Base-by-base conservation (phyloP, 768 basidiomycete species). In the Naganishia randhawae region DNA sequence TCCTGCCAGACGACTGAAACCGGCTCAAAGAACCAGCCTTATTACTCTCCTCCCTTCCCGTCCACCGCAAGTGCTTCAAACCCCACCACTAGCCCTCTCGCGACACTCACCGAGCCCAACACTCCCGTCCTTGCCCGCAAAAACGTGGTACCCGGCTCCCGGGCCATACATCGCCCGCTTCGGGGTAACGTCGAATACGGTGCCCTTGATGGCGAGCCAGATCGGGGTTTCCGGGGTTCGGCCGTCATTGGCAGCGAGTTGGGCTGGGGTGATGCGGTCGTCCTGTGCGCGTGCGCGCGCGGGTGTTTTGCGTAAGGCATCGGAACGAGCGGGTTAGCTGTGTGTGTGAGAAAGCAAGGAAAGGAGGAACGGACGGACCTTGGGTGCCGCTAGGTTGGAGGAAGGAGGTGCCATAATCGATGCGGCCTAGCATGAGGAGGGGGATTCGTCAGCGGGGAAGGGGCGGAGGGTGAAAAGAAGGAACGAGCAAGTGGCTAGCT, bases 81-180 rank as follows among this genome's bases (percentile, higher is more conserved):
- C n/a, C n/a, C n/a, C n/a, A n/a, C n/a, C n/a, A n/a, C n/a, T n/a
- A n/a, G n/a, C n/a, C n/a, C n/a, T n/a, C n/a, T 5, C 6, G 5
- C 19, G 14, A 29, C 14, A 72, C 77, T 65, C 70, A 78, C 77
- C 95, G 8, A 99, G 83, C 0, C 89, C 95, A 71, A 84, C 86
- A 9, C 91, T 94, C 0, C 88, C 95, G 75, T 99, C 95, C 81
- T 90, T 95, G 51, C 93, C 95, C 35, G 93, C 91, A 78, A 98
- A 97, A 25, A 95, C 80, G 66, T 80, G 71, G 73, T 82, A 82
- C 19, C 81, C 79, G n/a, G 66, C 75, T 2, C 90, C 91, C 1
- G 85, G 83, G 1, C 95, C 95, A 74, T 99, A 99, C 72, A 93
- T 89, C 69, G 96, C 92, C 33, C 81, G 81, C 80, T 95, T 97